phyloP scores from a whole-genome alignment of 2,329 filamentous ascomycete genomes.

The Colletotrichum eremochloae region DNA sequence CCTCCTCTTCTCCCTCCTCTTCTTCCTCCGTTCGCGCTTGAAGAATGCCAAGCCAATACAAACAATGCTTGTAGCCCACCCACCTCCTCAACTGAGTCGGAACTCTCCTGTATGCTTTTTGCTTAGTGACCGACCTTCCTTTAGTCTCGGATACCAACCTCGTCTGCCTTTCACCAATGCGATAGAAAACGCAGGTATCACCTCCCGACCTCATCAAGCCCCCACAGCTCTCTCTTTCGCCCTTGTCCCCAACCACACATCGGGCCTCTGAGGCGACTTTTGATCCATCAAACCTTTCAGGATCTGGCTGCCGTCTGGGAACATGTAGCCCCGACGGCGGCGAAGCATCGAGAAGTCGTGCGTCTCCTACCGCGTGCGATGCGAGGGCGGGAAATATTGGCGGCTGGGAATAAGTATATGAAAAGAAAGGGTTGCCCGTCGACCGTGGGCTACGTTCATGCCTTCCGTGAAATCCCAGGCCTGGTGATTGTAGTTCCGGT shows the following conservation, averaged over 20 bases:
- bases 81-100: slow-evolving; percentile 38
- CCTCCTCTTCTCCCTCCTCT: background rate
- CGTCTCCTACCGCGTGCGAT: background rate
- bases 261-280: background rate
- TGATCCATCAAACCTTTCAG: background rate
- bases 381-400: background rate
- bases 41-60: slow-evolving; percentile 36
- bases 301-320: background rate
- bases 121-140: slow-evolving; percentile 38
- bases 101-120: slow-evolving; percentile 33
- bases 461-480: slow-evolving; percentile 4
- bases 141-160: slow-evolving; percentile 43
- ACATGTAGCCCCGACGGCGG: background rate
- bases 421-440: background rate
- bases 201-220: background rate
- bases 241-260: background rate
- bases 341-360: background rate
- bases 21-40: slow-evolving; percentile 8
- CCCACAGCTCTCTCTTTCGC: background rate
- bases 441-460: background rate
- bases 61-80: slow-evolving; percentile 33
- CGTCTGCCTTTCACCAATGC: slow-evolving; percentile 29
- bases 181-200: slow-evolving; percentile 3
- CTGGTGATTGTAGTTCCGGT: slow-evolving; percentile 6
- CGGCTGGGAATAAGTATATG: background rate